These are phyloP conservation scores for Picocystis sp. DNA, from an alignment of 163 green algal genomes.

Conservation along the genomic window DNA sequence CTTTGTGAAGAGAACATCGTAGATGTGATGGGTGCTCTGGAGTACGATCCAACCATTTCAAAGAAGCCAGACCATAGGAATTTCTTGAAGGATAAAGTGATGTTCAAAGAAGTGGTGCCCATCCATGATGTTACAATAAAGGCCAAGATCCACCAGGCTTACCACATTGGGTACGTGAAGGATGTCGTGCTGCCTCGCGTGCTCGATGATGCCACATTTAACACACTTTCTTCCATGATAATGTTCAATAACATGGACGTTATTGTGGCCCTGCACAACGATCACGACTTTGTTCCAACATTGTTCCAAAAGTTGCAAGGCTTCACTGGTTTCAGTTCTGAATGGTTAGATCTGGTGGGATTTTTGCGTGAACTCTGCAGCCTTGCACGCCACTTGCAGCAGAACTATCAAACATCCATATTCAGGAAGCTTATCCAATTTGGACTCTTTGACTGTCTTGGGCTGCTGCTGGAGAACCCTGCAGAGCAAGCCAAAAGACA, in stretches of 20 bases:
- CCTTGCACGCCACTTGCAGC: slow-evolving; percentile 68
- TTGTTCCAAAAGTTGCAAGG: slow-evolving; percentile 44
- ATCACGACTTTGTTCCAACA: slow-evolving; percentile 51
- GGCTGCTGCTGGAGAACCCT: slow-evolving; percentile 35
- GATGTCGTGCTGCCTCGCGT: slow-evolving; percentile 80
- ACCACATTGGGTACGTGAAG: slow-evolving; percentile 57
- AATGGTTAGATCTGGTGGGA: slow-evolving; percentile 58
- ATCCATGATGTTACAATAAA: slow-evolving; percentile 46
- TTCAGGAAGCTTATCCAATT: slow-evolving; percentile 53
- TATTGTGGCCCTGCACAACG: slow-evolving; percentile 28
- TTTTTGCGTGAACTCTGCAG: slow-evolving; percentile 88
- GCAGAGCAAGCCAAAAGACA: slow-evolving; percentile 36
- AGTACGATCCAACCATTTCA: slow-evolving; percentile 74
- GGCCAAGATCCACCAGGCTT: slow-evolving; percentile 88
- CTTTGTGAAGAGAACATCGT: slow-evolving; percentile 71
- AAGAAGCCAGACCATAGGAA: slow-evolving; percentile 50
- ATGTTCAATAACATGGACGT: slow-evolving; percentile 96
- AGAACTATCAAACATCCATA: slow-evolving; percentile 35
- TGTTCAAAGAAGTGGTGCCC: slow-evolving; percentile 80
- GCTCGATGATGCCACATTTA: slow-evolving; percentile 85
- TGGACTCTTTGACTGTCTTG: slow-evolving; percentile 35
- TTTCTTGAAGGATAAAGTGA: slow-evolving; percentile 40
- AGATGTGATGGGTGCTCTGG: slow-evolving; percentile 68
- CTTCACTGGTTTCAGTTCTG: slow-evolving; percentile 1
- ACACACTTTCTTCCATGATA: slow-evolving; percentile 74